phyloP scores from a whole-genome alignment of 768 basidiomycete species.

The Arthromyces matolae region DNA sequence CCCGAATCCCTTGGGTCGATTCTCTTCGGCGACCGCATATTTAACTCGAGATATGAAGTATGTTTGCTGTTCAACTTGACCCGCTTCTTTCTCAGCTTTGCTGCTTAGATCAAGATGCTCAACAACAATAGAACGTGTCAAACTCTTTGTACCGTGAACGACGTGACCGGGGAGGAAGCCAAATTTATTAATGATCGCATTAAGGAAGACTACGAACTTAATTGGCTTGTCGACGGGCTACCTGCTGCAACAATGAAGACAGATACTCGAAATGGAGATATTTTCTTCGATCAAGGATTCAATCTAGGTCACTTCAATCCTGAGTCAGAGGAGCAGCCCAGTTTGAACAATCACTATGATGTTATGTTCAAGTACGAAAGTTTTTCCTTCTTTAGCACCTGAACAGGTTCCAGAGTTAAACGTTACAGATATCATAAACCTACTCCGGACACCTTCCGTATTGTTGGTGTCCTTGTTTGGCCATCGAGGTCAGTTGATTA shows the following conservation, averaged over 20 bases:
- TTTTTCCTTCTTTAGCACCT: background rate
- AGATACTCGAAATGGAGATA: slow-evolving; percentile 72
- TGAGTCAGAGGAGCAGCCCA: slow-evolving; percentile 53
- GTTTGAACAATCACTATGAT: slow-evolving; percentile 91
- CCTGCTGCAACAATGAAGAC: slow-evolving; percentile 92
- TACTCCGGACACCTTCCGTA: slow-evolving; percentile 65
- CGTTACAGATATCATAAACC: slow-evolving; percentile 72
- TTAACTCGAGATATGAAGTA: slow-evolving; percentile 85
- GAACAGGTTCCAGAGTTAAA: background rate
- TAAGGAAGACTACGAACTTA: slow-evolving; percentile 87
- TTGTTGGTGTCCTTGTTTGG: slow-evolving; percentile 93
- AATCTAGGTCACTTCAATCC: slow-evolving; percentile 80
- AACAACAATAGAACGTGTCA: slow-evolving; percentile 72
- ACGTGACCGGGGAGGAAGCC: slow-evolving; percentile 67
- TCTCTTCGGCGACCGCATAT: slow-evolving; percentile 94
- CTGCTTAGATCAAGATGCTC: slow-evolving; percentile 74
- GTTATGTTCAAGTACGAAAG: slow-evolving; percentile 62
- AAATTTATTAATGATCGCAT: slow-evolving; percentile 92
- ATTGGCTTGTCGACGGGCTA: slow-evolving; percentile 93
- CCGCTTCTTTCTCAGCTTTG: background rate
- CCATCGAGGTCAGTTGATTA: slow-evolving; percentile 36
- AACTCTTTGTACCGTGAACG: slow-evolving; percentile 56
- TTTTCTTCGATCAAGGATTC: slow-evolving; percentile 93
- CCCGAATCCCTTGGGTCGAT: slow-evolving; percentile 90
- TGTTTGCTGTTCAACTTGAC: slow-evolving; percentile 22